Percentiles rank a stretch among this genome's conserved stretches.
These are phyloP conservation scores for Phytophthora nicotianae DNA, from an alignment of 352 stramenopile species.

Conservation along the genomic window DNA sequence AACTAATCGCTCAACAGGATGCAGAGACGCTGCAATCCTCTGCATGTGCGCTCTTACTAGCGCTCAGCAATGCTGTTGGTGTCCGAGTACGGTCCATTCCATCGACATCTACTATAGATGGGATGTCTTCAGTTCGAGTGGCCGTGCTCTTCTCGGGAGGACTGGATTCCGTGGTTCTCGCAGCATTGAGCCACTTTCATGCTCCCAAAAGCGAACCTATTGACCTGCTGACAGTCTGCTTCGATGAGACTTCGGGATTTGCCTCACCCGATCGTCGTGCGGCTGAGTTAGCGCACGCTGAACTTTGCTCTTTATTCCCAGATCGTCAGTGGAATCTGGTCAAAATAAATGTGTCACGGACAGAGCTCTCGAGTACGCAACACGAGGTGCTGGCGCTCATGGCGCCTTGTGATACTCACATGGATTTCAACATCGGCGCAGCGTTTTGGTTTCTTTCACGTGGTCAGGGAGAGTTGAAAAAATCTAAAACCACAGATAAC, in stretches of 20 bases:
- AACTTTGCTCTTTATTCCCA: constrained; percentile 89
- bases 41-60: constrained; percentile 52
- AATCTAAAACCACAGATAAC: not conserved
- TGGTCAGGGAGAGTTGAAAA: constrained; percentile 50
- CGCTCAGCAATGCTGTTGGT: constrained; percentile 82
- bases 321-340: constrained; percentile 86
- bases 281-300: constrained; percentile 76
- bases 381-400: constrained; percentile 81
- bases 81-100: constrained; percentile 79
- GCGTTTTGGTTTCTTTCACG: constrained; percentile 95
- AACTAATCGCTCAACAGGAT: not conserved
- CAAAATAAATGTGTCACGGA: constrained; percentile 79
- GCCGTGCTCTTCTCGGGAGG: constrained; percentile 97
- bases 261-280: constrained; percentile 92
- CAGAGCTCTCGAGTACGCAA: constrained; percentile 72
- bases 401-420: constrained; percentile 89
- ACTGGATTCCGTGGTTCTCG: constrained; percentile 96
- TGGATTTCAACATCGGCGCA: constrained; percentile 98
- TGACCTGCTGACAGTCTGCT: constrained; percentile 96
- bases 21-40: constrained; percentile 27
- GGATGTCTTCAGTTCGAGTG: constrained; percentile 39
- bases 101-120: not conserved
- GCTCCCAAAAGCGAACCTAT: constrained; percentile 64
- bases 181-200: constrained; percentile 88
- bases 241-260: constrained; percentile 71